These are phyloP conservation scores for Dimocarpus longan DNA, from an alignment of 345 rosid genomes.

Conservation along the genomic window DNA sequence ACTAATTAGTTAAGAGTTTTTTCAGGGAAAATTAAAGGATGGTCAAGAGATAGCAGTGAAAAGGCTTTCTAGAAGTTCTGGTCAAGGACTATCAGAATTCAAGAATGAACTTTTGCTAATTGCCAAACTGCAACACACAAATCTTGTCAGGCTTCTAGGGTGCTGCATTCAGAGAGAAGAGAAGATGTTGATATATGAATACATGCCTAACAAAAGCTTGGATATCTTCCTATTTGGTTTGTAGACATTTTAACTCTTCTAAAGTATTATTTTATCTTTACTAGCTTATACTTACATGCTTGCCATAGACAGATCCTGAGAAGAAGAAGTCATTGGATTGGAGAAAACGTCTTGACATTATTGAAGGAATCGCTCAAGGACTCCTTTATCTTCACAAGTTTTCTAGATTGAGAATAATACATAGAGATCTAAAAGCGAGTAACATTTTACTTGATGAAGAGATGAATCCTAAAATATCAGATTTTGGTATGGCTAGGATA, in stretches of 20 bases:
- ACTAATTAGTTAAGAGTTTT: background rate
- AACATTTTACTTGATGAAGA: constrained; percentile 14
- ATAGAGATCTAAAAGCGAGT: background rate
- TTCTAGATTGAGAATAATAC: constrained; percentile 17
- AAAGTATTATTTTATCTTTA: background rate
- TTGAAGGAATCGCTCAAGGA: background rate
- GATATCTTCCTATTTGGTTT: constrained; percentile 14
- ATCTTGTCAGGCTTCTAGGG: constrained; percentile 16
- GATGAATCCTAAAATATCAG: constrained; percentile 23
- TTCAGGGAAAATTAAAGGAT: constrained; percentile 1
- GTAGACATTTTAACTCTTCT: background rate
- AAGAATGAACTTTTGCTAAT: constrained; percentile 14
- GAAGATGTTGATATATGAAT: constrained; percentile 13
- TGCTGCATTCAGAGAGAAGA: constrained; percentile 13
- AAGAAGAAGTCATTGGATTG: background rate
- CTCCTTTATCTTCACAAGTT: constrained; percentile 23
- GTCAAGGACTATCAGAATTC: constrained; percentile 18
- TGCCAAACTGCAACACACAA: constrained; percentile 23
- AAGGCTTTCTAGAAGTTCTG: constrained; percentile 7
- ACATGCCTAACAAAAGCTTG: constrained; percentile 12
- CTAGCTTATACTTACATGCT: background rate
- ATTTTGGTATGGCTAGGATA: constrained; percentile 6
- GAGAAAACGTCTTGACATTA: background rate
- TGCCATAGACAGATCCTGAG: background rate
- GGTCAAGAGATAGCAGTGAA: constrained; percentile 19